Conservation (phyloP, 148 eudicot species). For the Rhododendron vialii region DNA sequence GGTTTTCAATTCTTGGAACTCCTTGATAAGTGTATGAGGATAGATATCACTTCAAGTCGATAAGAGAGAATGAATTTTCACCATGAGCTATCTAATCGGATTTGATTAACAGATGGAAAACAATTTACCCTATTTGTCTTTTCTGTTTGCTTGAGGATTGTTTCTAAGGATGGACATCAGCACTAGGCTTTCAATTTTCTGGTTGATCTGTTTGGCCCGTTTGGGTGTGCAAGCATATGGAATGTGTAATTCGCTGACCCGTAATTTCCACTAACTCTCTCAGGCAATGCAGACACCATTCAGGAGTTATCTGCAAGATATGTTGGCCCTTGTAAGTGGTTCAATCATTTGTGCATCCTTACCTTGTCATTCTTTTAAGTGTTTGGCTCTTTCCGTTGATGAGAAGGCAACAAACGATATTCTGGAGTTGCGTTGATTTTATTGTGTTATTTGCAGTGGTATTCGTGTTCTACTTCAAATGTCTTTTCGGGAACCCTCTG, state of each 20-base stretch:
- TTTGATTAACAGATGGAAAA: neutral
- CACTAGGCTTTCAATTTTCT: neutral
- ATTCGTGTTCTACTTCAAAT: neutral
- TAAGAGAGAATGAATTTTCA: neutral
- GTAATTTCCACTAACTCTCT: slow-evolving; percentile 1
- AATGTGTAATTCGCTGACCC: neutral
- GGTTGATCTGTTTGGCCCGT: neutral
- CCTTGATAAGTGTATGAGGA: neutral
- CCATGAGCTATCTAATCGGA: neutral
- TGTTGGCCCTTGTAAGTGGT: slow-evolving; percentile 76
- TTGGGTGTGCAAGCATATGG: neutral
- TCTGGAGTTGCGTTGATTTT: neutral
- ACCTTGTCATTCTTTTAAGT: neutral
- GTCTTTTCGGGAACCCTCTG: neutral
- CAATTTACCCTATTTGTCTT: neutral
- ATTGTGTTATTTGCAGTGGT: neutral
- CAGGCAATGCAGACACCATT: slow-evolving; percentile 98
- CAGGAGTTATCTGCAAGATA: slow-evolving; percentile 82
- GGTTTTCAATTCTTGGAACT: neutral
- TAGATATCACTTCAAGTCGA: neutral
- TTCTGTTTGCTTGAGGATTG: neutral
- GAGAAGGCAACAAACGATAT: neutral
- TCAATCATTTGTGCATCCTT: neutral
- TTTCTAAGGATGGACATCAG: neutral
- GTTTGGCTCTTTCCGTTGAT: neutral